These are phyloP conservation scores for Polygonum maritimum DNA, from an alignment of 148 eudicot genomes.

Conservation along the genomic window DNA sequence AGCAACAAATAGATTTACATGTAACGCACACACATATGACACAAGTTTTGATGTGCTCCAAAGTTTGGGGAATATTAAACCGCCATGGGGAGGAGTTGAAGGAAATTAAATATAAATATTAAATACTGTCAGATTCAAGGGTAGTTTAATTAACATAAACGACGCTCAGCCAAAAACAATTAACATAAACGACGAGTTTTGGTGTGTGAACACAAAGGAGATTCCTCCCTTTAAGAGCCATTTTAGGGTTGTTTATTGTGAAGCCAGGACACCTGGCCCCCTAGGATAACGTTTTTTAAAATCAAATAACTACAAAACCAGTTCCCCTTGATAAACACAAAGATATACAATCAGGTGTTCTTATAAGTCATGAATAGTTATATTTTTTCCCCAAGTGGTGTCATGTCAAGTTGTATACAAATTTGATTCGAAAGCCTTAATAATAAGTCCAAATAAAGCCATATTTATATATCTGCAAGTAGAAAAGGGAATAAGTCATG, in stretches of 20 bases:
- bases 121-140: neutral
- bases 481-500: no score
- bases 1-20: no score
- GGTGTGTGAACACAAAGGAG: conserved; percentile 1
- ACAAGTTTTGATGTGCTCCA: neutral
- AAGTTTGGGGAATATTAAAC: neutral
- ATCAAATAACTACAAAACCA: neutral
- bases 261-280: neutral
- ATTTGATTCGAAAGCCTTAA: no score
- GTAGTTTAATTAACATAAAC: neutral
- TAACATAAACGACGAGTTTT: conserved; percentile 3
- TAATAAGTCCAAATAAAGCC: no score
- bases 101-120: neutral
- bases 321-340: no score
- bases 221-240: neutral
- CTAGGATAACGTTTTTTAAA: neutral
- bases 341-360: no score
- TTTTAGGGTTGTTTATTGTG: neutral
- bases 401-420: no score
- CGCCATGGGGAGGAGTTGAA: no score
- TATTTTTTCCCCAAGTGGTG: no score
- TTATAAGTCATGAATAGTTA: no score
- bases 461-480: no score
- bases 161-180: neutral
- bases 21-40: no score